phyloP scores from a whole-genome alignment of 139 green algal genomes.

The Ulvella scutata region DNA sequence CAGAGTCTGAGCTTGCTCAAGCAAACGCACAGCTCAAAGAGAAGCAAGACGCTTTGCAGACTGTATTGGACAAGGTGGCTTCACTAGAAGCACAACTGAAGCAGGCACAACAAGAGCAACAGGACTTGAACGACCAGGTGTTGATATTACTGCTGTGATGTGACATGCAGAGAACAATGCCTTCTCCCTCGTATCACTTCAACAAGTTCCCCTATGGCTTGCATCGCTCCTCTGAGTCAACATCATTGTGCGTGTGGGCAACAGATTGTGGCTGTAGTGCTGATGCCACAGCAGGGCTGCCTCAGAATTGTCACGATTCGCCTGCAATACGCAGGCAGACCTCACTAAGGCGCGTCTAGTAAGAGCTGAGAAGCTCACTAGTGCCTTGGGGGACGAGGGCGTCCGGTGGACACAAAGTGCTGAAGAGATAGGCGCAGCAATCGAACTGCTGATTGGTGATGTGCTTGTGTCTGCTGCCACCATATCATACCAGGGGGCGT shows the following conservation, averaged over 20 bases:
- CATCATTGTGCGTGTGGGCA: neutral
- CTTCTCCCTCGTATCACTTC: neutral
- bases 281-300: no score
- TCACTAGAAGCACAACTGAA: slow-evolving; percentile 34
- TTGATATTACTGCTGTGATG: neutral
- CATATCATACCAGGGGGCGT: slow-evolving; percentile 70
- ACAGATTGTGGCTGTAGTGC: no score
- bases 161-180: neutral
- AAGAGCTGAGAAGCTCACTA: slow-evolving; percentile 61
- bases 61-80: slow-evolving; percentile 35
- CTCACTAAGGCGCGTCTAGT: slow-evolving; percentile 44
- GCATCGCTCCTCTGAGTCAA: neutral
- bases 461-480: slow-evolving; percentile 55
- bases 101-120: slow-evolving; percentile 46
- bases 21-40: slow-evolving; percentile 48
- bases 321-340: slow-evolving; percentile 45
- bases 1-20: slow-evolving; percentile 35
- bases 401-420: slow-evolving; percentile 54
- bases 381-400: slow-evolving; percentile 52
- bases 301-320: no score
- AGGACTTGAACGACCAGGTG: slow-evolving; percentile 49
- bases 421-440: slow-evolving; percentile 29
- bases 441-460: slow-evolving; percentile 48
- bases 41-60: slow-evolving; percentile 53
- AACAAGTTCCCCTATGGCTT: neutral